Evolutionary conservation across 2,329 filamentous ascomycete species (phyloP).

Genomic region (Cladophialophora immunda): DNA sequence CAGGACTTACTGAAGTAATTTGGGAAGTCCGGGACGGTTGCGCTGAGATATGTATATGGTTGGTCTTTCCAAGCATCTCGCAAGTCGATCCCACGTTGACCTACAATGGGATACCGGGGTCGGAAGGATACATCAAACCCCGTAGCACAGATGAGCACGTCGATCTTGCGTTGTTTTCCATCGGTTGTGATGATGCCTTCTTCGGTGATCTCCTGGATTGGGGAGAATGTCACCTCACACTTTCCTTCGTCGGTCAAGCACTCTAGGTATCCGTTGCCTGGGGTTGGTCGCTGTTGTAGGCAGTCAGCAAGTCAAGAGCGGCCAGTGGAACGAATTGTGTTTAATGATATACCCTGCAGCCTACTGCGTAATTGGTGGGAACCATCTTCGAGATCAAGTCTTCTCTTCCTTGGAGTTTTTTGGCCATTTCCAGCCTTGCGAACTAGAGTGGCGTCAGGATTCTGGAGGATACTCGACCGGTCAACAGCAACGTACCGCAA

Average conservation of each 20-base stretch:
- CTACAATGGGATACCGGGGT: constrained; percentile 46
- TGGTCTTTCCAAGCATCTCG: constrained; percentile 41
- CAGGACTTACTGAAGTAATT: constrained; percentile 43
- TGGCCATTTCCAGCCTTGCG: constrained; percentile 11
- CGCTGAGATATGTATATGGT: constrained; percentile 47
- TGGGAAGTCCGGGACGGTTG: constrained; percentile 45
- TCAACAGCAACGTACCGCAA: constrained; percentile 55
- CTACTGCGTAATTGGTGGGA: constrained; percentile 44
- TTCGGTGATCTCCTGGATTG: constrained; percentile 16
- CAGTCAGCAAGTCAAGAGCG: constrained; percentile 44
- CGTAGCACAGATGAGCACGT: constrained; percentile 48
- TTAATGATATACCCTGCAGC: constrained; percentile 44
- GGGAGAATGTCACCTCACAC: constrained; percentile 46
- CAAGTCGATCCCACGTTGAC: constrained; percentile 41
- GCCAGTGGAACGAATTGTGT: constrained; percentile 31
- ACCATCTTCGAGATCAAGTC: constrained; percentile 55
- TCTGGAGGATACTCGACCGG: constrained; percentile 43
- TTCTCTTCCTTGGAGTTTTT: constrained; percentile 43
- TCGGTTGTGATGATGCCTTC: constrained; percentile 42
- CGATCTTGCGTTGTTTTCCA: constrained; percentile 44
- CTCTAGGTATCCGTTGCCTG: constrained; percentile 52
- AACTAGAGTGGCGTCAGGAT: constrained; percentile 49
- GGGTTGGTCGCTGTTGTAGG: constrained; percentile 53
- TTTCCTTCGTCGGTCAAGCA: constrained; percentile 37
- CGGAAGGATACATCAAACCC: constrained; percentile 43